phyloP scores from a whole-genome alignment of 192 early-diverging fungal genomes.

The Paraglomus brasilianum region DNA sequence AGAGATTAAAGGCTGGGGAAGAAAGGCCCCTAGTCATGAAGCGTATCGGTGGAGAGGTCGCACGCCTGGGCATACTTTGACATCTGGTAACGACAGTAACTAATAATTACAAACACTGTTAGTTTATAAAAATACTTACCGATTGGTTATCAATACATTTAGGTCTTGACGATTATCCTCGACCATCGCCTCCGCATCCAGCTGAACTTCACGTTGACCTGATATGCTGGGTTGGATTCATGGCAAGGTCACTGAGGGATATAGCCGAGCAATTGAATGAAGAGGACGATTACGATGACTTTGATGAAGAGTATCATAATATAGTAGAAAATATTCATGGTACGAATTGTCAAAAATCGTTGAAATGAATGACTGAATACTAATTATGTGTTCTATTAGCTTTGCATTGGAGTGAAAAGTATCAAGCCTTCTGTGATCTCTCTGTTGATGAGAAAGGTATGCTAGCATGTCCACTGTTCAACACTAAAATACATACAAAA shows the following conservation, averaged over 20 bases:
- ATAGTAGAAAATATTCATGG: conserved; percentile 58
- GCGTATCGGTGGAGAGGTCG: conserved; percentile 92
- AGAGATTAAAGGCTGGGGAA: conserved; percentile 49
- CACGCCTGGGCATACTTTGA: conserved; percentile 78
- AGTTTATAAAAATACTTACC: not conserved
- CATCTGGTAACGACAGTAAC: conserved; percentile 56
- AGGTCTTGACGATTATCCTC: conserved; percentile 93
- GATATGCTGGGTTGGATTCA: conserved; percentile 73
- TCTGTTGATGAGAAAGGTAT: conserved; percentile 53
- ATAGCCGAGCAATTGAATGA: conserved; percentile 59
- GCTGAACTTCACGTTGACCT: conserved; percentile 81
- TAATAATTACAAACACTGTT: not conserved
- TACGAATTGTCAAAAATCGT: not conserved
- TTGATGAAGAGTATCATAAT: conserved; percentile 49
- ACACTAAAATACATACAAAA: not conserved
- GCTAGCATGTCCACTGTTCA: not conserved
- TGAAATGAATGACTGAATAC: not conserved
- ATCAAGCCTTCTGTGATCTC: conserved; percentile 64
- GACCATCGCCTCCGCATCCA: conserved; percentile 66
- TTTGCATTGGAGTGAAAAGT: conserved; percentile 69
- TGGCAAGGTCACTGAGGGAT: conserved; percentile 51
- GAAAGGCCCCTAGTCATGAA: conserved; percentile 47
- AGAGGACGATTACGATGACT: conserved; percentile 58
- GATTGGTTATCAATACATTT: conserved; percentile 4
- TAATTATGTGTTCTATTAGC: conserved; percentile 30